Evolutionary conservation across 805 yeast species (phyloP).

Genomic region (Zygosaccharomyces rouxii): DNA sequence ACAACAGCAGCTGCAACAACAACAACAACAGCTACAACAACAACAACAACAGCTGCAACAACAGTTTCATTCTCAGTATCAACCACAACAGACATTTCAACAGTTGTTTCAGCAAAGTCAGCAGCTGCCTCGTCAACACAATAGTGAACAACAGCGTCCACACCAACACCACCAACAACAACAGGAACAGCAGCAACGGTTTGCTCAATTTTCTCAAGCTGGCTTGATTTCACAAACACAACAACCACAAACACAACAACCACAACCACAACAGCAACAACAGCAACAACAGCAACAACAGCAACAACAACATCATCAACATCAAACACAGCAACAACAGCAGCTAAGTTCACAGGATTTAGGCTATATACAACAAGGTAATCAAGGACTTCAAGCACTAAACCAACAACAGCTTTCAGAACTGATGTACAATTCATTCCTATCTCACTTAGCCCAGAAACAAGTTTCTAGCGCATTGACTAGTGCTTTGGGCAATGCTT

Average conservation of each 20-base stretch:
- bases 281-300: slow-evolving; percentile 1
- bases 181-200: slow-evolving; percentile 1
- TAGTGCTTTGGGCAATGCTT: slow-evolving; percentile 18
- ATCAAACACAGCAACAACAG: too few relatives aligned
- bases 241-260: slow-evolving; percentile 3
- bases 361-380: slow-evolving; percentile 16
- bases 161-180: slow-evolving; percentile 14
- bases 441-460: slow-evolving; percentile 33
- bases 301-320: slow-evolving; percentile 4
- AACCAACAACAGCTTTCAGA: slow-evolving; percentile 32
- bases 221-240: slow-evolving; percentile 3
- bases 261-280: slow-evolving; percentile 4
- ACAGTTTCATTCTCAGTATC: slow-evolving; percentile 12
- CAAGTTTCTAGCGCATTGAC: slow-evolving; percentile 20
- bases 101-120: slow-evolving; percentile 9
- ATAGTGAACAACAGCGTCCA: slow-evolving; percentile 6
- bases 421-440: slow-evolving; percentile 34
- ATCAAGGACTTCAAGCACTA: slow-evolving; percentile 15
- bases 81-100: slow-evolving; percentile 8
- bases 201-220: slow-evolving; percentile 6
- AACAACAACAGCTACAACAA: slow-evolving; percentile 12
- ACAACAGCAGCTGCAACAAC: slow-evolving; percentile 8
- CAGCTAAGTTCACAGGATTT: slow-evolving; percentile 21
- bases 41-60: slow-evolving; percentile 9
- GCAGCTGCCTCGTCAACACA: slow-evolving; percentile 13